Conservation (phyloP, 192 early-diverging fungal species). For the Pecoramyces ruminantium region DNA sequence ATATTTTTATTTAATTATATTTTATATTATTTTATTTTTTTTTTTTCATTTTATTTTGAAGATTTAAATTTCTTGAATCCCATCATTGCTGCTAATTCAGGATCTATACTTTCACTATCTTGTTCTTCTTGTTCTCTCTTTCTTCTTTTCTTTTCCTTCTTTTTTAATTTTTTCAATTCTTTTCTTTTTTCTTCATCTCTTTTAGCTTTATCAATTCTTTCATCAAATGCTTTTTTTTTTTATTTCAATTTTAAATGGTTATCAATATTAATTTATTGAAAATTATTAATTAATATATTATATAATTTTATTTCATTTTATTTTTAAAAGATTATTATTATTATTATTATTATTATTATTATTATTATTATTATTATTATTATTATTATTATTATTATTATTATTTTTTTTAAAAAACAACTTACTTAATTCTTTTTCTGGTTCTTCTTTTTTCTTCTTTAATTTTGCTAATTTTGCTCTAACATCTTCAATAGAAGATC, state of each 20-base stretch:
- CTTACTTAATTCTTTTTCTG: constrained; percentile 32
- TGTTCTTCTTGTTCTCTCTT: constrained; percentile 9
- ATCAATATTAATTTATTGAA: too few species aligned
- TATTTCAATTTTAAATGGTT: too few species aligned
- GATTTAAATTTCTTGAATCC: constrained; percentile 18
- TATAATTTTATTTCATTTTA: too few species aligned
- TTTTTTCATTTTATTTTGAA: neutral
- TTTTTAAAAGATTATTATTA: too few species aligned
- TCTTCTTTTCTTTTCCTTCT: constrained; percentile 18
- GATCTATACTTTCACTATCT: constrained; percentile 20
- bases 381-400: neutral
- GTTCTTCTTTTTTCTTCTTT: constrained; percentile 49
- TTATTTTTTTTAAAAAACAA: neutral
- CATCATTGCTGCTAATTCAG: constrained; percentile 62
- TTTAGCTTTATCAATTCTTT: constrained; percentile 40
- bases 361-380: neutral
- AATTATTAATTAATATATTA: too few species aligned
- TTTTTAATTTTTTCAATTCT: constrained; percentile 36
- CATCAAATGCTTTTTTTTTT: constrained; percentile 36
- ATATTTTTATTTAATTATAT: too few species aligned
- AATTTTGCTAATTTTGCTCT: constrained; percentile 44
- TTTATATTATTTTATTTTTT: too few species aligned
- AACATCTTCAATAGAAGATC: constrained; percentile 59
- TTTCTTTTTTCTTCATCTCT: constrained; percentile 51
- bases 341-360: neutral